A percentile compares a stretch with the other conserved stretches of the same genome.
Conservation (phyloP, 2,329 filamentous ascomycete species). For the Xylaria arbuscula region DNA sequence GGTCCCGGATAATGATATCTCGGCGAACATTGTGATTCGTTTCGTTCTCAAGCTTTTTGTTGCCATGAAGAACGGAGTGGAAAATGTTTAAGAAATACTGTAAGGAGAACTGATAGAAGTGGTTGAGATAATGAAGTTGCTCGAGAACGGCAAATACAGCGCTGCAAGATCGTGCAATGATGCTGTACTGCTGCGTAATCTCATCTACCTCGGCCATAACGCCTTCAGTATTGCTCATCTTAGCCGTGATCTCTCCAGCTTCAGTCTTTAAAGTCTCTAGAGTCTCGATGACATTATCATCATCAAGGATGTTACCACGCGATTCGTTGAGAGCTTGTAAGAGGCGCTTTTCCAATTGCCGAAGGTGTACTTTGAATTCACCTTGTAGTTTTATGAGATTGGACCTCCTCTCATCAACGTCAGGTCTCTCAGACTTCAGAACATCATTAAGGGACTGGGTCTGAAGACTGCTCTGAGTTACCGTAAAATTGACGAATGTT, state of each 20-base stretch:
- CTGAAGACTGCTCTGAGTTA: slow-evolving; percentile 97
- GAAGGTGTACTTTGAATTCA: slow-evolving; percentile 98
- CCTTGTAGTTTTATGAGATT: slow-evolving; percentile 99
- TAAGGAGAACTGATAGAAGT: slow-evolving; percentile 99
- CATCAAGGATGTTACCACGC: slow-evolving; percentile 95
- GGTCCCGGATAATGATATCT: slow-evolving; percentile 88
- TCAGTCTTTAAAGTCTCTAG: slow-evolving; percentile 98
- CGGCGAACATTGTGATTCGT: slow-evolving; percentile 82
- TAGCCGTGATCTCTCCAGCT: slow-evolving; percentile 92
- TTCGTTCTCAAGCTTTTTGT: slow-evolving; percentile 76
- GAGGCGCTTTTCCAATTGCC: slow-evolving; percentile 92
- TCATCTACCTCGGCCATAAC: slow-evolving; percentile 98
- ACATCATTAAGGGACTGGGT: slow-evolving; percentile 98
- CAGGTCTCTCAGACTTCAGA: slow-evolving; percentile 94
- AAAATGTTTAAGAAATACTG: slow-evolving; percentile 99
- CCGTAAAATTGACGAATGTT: slow-evolving; percentile 99
- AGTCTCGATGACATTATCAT: slow-evolving; percentile 97
- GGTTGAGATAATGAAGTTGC: slow-evolving; percentile 96
- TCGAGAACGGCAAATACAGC: slow-evolving; percentile 97
- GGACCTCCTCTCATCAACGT: slow-evolving; percentile 94
- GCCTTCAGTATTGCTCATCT: slow-evolving; percentile 96
- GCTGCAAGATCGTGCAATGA: slow-evolving; percentile 94
- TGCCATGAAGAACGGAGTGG: slow-evolving; percentile 86
- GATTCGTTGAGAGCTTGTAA: slow-evolving; percentile 97
- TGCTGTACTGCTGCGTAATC: slow-evolving; percentile 93